Evolutionary conservation across 1,139 yeast species (phyloP), one percentile per base, ranked within the genome.

Genomic region (Eremothecium sinecaudum): DNA sequence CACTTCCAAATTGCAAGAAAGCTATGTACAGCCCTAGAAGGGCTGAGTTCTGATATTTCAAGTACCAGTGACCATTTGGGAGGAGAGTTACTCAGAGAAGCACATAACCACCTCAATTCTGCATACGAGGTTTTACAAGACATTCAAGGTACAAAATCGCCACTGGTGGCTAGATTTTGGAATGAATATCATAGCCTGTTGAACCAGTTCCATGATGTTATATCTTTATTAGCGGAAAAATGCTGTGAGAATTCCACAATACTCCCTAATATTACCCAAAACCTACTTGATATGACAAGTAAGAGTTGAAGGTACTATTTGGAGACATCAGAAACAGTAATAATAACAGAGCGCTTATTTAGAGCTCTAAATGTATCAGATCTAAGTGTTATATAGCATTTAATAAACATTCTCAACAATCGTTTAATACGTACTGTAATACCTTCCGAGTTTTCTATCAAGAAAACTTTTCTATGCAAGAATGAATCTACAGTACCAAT

Each of bases 121-220:
- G 42, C 48, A 21, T 41, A 44, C 27, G 18, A 32, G 5, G 28
- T 46, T 11, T 36, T 53, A 7, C 34, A 32, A 5, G 33, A 42
- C 4, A 23, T 51, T 12, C 40, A 45, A 15, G 39, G 40, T 2
- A 29, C 46, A 14, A 42, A 43, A n/a, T 53, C 58, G 4, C 52
- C 57, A 5, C 42, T 45, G 20, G 34, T 53, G 12, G 46, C 42
- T 25, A 51, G 53, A 32, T 25, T 51, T 21, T 42, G 50, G 17
- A 51, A 53, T 27, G 57, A 51, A 21, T 50, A 49, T 33, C 53
- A 50, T 20, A 51, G 53, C 12, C 36, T 51, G 10, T 29, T 52
- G 12, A 52, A 49, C 28, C 50, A 47, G 15, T 50, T 50, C 22
- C 56, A 50, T 30, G 39, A 48, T 9, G 47, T 56, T 10, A 36